Evolutionary conservation across 768 basidiomycete species (phyloP), one percentile per base, ranked within the genome.

Genomic region (Tricholomella constricta): DNA sequence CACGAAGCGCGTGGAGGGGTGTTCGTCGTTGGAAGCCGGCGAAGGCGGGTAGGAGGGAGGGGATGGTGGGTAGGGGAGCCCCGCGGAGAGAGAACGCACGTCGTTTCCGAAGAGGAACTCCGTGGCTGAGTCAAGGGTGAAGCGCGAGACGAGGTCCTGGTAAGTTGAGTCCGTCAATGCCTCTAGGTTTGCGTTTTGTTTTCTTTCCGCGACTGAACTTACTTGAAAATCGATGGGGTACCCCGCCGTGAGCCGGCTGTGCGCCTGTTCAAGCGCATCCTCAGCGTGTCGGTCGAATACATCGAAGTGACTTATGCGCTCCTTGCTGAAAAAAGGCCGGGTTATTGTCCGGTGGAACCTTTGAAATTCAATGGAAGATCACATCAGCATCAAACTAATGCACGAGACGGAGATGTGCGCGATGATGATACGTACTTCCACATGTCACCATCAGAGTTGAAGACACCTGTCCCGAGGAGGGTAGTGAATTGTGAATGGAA

Each of bases 341-440:
- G 85, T 83, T 72, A 89, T 85, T 3, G 75, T 61, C 9, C 86
- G 81, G 63, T 88, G 86, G 59, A 86, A 79, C 61, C 85, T 80
- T 25, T 31, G 27, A n/a, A n/a, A n/a, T n/a, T 14, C 9, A 26
- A 65, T 41, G 15, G 22, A 51, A 40, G 45, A 48, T 42, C 40
- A 27, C 27, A 42, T n/a, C 19, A 34, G 5, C 20, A 19, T n/a
- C n/a, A n/a, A n/a, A n/a, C n/a, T n/a, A n/a, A n/a, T n/a, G n/a
- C n/a, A n/a, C n/a, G n/a, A n/a, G n/a, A n/a, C n/a, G n/a, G n/a
- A n/a, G n/a, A n/a, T n/a, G n/a, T n/a, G n/a, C n/a, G n/a, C n/a
- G n/a, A 12, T 17, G 23, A 23, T 4, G 4, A 3, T 23, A 35
- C n/a, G 10, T 59, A 86, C 83, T 84, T 89, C 88, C 88, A 89